Evolutionary conservation across 2,329 filamentous ascomycete genomes (phyloP).

Genomic region (Scleromitrula shiraiana): DNA sequence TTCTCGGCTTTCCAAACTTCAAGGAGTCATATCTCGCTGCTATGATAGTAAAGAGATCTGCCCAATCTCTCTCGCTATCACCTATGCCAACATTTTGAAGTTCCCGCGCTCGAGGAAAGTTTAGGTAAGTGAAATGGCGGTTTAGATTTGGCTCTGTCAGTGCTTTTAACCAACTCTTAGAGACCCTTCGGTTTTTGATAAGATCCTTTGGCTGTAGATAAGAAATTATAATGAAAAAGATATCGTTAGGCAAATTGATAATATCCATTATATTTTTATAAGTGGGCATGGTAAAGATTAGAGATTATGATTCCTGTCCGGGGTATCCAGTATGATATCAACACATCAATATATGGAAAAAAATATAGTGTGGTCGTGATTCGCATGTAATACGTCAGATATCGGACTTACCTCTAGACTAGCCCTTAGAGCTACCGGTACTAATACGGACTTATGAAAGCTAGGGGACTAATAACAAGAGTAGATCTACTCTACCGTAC

Average conservation of each 20-base stretch:
- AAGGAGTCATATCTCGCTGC: constrained; percentile 49
- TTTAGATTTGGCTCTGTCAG: constrained; percentile 43
- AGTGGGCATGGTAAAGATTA: no score
- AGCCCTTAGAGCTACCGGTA: no score
- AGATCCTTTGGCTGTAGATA: constrained; percentile 43
- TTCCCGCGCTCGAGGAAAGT: constrained; percentile 48
- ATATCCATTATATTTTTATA: constrained; percentile 33
- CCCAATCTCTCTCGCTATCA: constrained; percentile 30
- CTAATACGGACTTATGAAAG: no score
- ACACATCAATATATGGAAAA: no score
- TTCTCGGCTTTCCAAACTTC: constrained; percentile 38
- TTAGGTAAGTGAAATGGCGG: constrained; percentile 39
- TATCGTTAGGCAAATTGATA: constrained; percentile 44
- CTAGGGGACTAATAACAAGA: no score
- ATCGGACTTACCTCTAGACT: no score
- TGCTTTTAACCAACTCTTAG: constrained; percentile 38
- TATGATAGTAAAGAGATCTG: constrained; percentile 39
- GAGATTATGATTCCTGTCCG: not conserved
- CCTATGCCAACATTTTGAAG: constrained; percentile 30
- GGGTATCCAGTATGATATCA: no score
- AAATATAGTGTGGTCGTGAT: no score
- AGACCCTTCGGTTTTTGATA: constrained; percentile 45
- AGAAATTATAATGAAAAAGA: constrained; percentile 47
- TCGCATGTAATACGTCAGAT: no score
- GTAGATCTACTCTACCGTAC: no score